These are phyloP conservation scores for Meyerozyma sp. DNA, from an alignment of 1,139 yeast genomes.

Conservation along the genomic window DNA sequence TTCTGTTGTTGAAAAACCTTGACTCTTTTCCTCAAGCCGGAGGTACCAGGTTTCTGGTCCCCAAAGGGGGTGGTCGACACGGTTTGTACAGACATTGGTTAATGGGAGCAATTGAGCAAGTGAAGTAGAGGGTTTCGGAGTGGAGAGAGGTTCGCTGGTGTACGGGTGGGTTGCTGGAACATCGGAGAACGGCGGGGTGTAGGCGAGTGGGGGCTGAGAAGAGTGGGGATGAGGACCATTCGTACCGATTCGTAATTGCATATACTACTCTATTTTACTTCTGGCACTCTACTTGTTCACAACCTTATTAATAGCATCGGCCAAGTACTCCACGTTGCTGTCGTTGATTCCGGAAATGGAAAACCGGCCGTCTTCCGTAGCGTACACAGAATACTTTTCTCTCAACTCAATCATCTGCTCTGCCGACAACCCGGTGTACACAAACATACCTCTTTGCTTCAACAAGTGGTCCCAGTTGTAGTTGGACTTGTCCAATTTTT, in stretches of 20 bases:
- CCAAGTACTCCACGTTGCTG: constrained; percentile 74
- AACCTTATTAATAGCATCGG: constrained; percentile 66
- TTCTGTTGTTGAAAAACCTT: constrained; percentile 72
- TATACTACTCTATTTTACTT: background rate
- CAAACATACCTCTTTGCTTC: constrained; percentile 95
- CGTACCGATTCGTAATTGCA: background rate
- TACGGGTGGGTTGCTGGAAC: constrained; percentile 22
- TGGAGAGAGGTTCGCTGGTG: constrained; percentile 49
- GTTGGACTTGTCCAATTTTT: constrained; percentile 47
- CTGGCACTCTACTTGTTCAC: constrained; percentile 21
- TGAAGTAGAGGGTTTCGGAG: constrained; percentile 47
- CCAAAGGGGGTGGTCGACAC: constrained; percentile 66
- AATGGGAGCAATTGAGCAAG: background rate
- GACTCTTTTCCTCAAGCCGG: constrained; percentile 92
- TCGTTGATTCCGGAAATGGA: constrained; percentile 87
- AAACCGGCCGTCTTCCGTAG: constrained; percentile 86
- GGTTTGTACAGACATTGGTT: constrained; percentile 18
- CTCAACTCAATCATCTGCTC: constrained; percentile 69
- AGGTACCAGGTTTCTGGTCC: constrained; percentile 97
- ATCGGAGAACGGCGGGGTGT: too few species aligned
- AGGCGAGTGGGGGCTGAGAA: too few species aligned
- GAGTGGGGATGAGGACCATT: too few species aligned
- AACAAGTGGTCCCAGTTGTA: constrained; percentile 84
- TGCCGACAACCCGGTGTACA: constrained; percentile 74
- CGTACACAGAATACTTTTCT: constrained; percentile 70